These are phyloP conservation scores for Eucalyptus polybractea DNA, from an alignment of 345 rosid species.

Conservation along the genomic window DNA sequence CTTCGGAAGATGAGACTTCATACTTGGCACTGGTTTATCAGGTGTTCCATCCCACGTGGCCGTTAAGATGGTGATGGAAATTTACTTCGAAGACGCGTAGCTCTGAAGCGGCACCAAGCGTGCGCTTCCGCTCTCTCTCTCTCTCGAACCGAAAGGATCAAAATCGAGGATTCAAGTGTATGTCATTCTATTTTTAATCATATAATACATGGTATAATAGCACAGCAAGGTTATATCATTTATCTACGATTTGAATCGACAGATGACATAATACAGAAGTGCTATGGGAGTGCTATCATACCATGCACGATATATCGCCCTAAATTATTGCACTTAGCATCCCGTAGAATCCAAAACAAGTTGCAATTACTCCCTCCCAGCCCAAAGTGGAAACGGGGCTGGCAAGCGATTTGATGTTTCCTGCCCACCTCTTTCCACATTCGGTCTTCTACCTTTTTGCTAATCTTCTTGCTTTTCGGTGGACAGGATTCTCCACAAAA, in stretches of 20 bases:
- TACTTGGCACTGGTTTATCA: not conserved
- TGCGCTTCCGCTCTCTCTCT: not conserved
- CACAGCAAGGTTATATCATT: not conserved
- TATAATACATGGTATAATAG: not conserved
- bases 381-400: not conserved
- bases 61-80: not conserved
- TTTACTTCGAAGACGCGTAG: not conserved
- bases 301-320: not conserved
- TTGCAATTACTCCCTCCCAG: not conserved
- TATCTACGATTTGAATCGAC: not conserved
- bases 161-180: not conserved
- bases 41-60: not conserved
- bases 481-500: not conserved
- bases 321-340: not conserved
- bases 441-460: not conserved
- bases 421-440: not conserved
- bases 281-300: not conserved
- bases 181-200: not conserved
- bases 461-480: not conserved
- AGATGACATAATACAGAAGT: not conserved
- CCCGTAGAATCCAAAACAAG: not conserved
- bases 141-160: not conserved
- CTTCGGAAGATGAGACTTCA: not conserved
- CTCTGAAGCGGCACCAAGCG: not conserved
- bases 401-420: not conserved